Percentiles rank a stretch among this genome's conserved stretches.
Conservation (phyloP, 306 rosid species). For the Mimosa pudica region DNA sequence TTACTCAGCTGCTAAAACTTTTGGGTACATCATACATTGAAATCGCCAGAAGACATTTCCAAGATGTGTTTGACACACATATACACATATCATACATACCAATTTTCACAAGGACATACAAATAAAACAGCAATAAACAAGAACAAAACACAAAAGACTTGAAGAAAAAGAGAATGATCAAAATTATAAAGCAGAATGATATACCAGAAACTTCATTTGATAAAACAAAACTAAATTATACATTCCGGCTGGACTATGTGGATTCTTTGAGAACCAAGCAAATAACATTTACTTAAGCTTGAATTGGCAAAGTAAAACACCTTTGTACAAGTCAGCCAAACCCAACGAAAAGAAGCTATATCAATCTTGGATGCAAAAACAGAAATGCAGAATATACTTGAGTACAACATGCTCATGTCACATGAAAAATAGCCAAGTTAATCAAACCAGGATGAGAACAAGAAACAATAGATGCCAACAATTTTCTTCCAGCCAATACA, state of each 20-base stretch:
- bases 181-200: not conserved
- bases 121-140: not conserved
- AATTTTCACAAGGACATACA: not conserved
- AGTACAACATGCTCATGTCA: not conserved
- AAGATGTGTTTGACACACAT: not conserved
- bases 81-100: too few relatives aligned
- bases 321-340: not conserved
- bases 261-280: not conserved
- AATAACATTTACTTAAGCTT: not conserved
- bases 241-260: not conserved
- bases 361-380: not conserved
- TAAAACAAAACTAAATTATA: not conserved
- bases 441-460: not conserved
- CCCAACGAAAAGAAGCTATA: not conserved
- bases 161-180: not conserved
- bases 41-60: not conserved
- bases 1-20: not conserved
- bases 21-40: not conserved
- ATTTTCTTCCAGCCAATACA: not conserved
- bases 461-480: not conserved
- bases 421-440: not conserved
- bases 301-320: slow-evolving; percentile 8
- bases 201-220: not conserved
- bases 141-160: not conserved
- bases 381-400: not conserved